Base-by-base conservation (phyloP, 768 basidiomycete species). In the Chalciporus chontae region DNA sequence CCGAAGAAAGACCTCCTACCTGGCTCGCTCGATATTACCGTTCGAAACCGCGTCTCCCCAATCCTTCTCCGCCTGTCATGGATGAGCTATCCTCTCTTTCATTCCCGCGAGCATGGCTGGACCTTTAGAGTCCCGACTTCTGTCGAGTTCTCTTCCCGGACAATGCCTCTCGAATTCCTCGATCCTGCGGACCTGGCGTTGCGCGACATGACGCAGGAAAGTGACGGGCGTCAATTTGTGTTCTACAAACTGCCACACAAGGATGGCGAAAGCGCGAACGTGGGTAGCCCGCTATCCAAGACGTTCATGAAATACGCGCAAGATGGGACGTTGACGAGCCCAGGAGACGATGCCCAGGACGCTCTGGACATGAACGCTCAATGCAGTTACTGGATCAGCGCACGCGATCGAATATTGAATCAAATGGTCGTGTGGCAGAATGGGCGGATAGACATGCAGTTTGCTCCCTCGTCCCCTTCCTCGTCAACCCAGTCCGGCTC, bases 361-460 rank as follows among this genome's bases (percentile, higher is more conserved):
- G 94, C 94, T 2, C 72, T 97, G 45, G 85, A 93, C 48, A 82
- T 98, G 79, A 96, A 92, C 59, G 87, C 90, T 0, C 84, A 92
- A 57, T 97, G 95, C 72, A 90, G 88, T 62, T 99, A 99, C 68
- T 99, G 95, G 96, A 92, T 96, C 65, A 90, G 89, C 58, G 87
- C 92, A 0, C 73, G 94, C 11, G 94, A 98, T 63, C 81, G 96
- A 19, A 88, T 98, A 58, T 64, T 85, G 63, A 90, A 92, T 58
- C 96, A 98, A 72, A 84, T 90, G 78, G 94, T 95, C 14, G 82
- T 95, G 3, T 95, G 90, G 84, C 83, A 91, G 58, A 69, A 79
- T 43, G 60, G 70, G 7, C 59, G 68, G 29, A 60, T 72, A 27
- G 67, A 79, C 48, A 70, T 90, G 62, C 87, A 84, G 24, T 74